A percentile compares a stretch with the other conserved stretches of the same genome.
Conservation (phyloP, 148 eudicot species). For the Rhododendron williamsianum region DNA sequence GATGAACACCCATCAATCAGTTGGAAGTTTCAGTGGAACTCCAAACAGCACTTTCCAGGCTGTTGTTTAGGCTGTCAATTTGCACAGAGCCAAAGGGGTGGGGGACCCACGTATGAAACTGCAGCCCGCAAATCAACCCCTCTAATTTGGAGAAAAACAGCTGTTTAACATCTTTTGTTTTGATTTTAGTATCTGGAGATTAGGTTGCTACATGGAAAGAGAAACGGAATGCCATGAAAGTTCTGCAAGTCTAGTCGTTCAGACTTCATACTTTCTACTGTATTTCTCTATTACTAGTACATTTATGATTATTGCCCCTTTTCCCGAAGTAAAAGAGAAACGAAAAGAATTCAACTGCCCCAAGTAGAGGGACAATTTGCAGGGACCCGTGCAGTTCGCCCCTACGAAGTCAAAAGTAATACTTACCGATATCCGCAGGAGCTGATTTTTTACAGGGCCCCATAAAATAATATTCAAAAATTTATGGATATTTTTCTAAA, state of each 20-base stretch:
- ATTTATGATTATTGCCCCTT: not conserved
- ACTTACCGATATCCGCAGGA: too few species aligned
- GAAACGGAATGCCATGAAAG: not conserved
- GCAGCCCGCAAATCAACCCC: not conserved
- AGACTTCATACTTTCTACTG: too few species aligned
- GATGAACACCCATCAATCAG: slow-evolving; percentile 22
- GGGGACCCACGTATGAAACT: slow-evolving; percentile 37
- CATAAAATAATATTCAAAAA: too few species aligned
- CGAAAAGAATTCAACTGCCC: not conserved
- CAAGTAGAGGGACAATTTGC: too few species aligned
- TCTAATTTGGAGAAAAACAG: slow-evolving; percentile 12
- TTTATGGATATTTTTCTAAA: too few species aligned
- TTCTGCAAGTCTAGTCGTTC: too few species aligned
- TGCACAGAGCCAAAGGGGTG: slow-evolving; percentile 15
- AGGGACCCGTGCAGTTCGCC: too few species aligned
- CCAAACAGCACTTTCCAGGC: slow-evolving; percentile 82
- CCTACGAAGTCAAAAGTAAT: too few species aligned
- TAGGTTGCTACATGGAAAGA: not conserved
- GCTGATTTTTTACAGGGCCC: too few species aligned
- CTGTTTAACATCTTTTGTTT: slow-evolving; percentile 4
- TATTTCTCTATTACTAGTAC: too few species aligned
- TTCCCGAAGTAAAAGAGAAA: too few species aligned
- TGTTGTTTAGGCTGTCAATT: slow-evolving; percentile 67
- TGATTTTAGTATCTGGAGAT: not conserved
- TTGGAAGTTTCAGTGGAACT: slow-evolving; percentile 33